Evolutionary conservation across 139 green algal species (phyloP), one percentile per base, ranked within the genome.

Genomic region (Edaphochlamys debaryana): DNA sequence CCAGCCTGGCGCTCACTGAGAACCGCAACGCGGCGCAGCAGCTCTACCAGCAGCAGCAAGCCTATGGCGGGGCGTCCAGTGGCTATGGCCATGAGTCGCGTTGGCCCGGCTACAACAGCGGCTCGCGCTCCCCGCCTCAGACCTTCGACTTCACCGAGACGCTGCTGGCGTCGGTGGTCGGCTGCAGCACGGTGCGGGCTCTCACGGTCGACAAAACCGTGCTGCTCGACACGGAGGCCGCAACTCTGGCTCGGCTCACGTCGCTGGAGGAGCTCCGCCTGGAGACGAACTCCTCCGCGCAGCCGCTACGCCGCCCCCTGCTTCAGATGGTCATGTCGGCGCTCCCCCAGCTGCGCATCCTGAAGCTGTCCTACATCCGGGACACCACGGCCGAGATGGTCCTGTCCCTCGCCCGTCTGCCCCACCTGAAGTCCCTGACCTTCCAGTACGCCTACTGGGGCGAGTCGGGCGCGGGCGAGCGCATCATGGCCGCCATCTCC

Each of bases 341-440:
- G 27, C n/a, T 83, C 5, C 41, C 64, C 0, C 19, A 37, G 0
- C 64, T 83, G 9, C 77, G 77, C 22, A 34, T 41, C 4, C 77
- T 83, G 4, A 66, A 74, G 63, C 64, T 83, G 7, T 83, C 77
- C 3, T 83, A 83, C 34, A 83, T 83, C 66, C 77, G 77, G 27
- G 77, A 83, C 48, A 83, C 77, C 4, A 83, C 77, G 0, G 77
- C 77, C 4, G 77, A 83, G 48, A 50, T 83, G 77, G 77, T 40
- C 4, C 27, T 66, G 37, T 41, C 5, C 34, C 66, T 84, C 34
- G 27, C 78, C 32, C 66, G 66, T 29, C 78, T 84, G 66, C 45
- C 27, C 27, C 7, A 54, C 34, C 50, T 84, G 11, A 68, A 48
- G 15, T 42, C 41, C 13, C 66, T 84, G 4, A 45, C 36, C n/a